Evolutionary conservation across 1,139 yeast genomes (phyloP).

Genomic region (Chernovozyma aurita): DNA sequence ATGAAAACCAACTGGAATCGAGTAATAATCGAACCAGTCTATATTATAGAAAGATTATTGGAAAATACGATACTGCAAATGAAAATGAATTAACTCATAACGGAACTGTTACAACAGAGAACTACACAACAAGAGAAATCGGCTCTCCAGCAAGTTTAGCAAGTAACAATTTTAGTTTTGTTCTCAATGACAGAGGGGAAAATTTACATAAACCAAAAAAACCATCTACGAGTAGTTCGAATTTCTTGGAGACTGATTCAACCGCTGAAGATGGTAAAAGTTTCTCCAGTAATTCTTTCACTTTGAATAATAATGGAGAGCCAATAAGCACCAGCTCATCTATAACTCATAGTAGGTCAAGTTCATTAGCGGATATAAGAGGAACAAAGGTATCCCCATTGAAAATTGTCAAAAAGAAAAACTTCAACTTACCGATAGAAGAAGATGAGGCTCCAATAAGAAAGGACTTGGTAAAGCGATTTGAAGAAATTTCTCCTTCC

Average conservation of each 20-base stretch:
- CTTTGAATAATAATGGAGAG: neutral
- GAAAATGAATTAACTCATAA: no score
- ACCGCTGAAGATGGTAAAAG: neutral
- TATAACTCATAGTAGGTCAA: constrained; percentile 3
- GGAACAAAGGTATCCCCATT: constrained; percentile 2
- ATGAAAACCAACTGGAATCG: constrained; percentile 1
- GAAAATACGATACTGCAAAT: constrained; percentile 3
- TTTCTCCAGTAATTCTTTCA: neutral
- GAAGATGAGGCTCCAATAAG: constrained; percentile 28
- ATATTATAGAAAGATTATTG: constrained; percentile 31
- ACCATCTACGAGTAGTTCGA: neutral
- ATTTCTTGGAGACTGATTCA: neutral
- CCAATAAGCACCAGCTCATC: constrained; percentile 1
- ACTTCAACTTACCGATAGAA: neutral
- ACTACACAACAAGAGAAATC: neutral
- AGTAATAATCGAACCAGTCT: constrained; percentile 19
- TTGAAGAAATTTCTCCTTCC: constrained; percentile 12
- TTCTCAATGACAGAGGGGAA: constrained; percentile 10
- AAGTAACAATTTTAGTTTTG: constrained; percentile 24
- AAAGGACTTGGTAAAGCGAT: constrained; percentile 24
- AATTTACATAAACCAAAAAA: neutral
- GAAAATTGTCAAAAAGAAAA: neutral
- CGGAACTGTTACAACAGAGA: neutral
- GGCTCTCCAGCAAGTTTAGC: constrained; percentile 20
- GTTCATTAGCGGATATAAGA: constrained; percentile 3